A percentile compares a stretch with the other conserved stretches of the same genome.
These are phyloP conservation scores for Serendipita indica DNA, from an alignment of 768 basidiomycete species.

Conservation along the genomic window DNA sequence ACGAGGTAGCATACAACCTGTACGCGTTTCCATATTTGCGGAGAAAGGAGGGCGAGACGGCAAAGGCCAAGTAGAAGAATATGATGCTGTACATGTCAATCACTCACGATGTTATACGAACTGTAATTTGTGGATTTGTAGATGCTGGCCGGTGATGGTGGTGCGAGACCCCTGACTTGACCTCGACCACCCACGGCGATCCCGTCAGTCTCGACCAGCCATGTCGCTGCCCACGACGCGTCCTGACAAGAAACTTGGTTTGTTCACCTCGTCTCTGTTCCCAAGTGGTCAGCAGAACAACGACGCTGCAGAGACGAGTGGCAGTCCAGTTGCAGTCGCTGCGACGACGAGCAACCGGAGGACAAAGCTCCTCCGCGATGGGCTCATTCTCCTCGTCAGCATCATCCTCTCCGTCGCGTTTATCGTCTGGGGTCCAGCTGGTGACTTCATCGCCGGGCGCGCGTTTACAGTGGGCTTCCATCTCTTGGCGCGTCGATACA, in stretches of 20 bases:
- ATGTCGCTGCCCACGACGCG: background rate
- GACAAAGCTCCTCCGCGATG: background rate
- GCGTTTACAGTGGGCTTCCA: background rate
- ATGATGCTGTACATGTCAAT: no score
- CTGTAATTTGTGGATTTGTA: no score
- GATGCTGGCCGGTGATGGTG: no score
- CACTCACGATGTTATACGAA: no score
- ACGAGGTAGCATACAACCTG: background rate
- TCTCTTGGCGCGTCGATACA: background rate
- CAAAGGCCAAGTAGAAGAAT: background rate
- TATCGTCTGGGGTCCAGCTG: background rate
- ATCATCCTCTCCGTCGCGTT: background rate
- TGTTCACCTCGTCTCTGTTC: background rate
- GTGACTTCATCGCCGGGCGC: constrained; percentile 3
- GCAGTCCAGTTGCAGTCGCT: background rate
- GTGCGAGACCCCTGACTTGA: background rate
- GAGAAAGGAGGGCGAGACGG: background rate
- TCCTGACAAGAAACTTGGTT: background rate
- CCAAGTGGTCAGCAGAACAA: background rate
- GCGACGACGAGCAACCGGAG: background rate
- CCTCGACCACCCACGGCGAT: background rate
- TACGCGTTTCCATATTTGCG: background rate
- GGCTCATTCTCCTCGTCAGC: background rate
- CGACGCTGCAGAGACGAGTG: background rate
- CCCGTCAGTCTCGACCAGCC: background rate